phyloP scores from a whole-genome alignment of 257 asterid species.

The Solanum tarijense region DNA sequence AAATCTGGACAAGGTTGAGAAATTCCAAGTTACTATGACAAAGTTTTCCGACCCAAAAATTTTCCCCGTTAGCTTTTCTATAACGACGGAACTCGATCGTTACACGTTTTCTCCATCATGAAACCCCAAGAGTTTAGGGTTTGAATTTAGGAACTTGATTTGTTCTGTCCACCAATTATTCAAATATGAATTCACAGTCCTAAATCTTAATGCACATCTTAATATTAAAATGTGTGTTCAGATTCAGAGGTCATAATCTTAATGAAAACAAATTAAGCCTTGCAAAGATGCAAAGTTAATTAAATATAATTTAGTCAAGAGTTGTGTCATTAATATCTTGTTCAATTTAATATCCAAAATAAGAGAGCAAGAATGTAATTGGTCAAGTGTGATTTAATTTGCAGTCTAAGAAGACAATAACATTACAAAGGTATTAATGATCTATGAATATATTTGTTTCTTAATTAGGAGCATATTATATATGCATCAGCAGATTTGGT shows the following conservation, averaged over 20 bases:
- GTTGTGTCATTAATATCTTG: neutral
- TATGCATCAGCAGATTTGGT: neutral
- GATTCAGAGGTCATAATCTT: no score
- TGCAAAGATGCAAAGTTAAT: neutral
- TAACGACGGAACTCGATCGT: no score
- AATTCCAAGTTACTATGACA: no score
- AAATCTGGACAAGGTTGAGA: no score
- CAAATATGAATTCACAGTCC: neutral
- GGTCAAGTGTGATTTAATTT: neutral
- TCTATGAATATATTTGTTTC: neutral
- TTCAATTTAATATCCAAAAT: neutral
- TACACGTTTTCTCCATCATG: no score
- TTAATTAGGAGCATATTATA: neutral
- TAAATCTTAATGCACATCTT: neutral
- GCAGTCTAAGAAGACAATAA: neutral
- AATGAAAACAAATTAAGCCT: neutral
- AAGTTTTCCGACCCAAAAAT: no score
- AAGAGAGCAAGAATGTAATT: neutral
- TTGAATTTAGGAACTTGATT: no score
- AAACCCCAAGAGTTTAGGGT: no score
- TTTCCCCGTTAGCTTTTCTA: no score
- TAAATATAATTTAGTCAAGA: neutral
- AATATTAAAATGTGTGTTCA: neutral
- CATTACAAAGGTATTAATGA: neutral
- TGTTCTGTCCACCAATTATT: no score